Evolutionary conservation across 78 protist genomes (phyloP), one percentile per base, ranked within the genome.

Genomic region (Cavenderia fasciculata): DNA sequence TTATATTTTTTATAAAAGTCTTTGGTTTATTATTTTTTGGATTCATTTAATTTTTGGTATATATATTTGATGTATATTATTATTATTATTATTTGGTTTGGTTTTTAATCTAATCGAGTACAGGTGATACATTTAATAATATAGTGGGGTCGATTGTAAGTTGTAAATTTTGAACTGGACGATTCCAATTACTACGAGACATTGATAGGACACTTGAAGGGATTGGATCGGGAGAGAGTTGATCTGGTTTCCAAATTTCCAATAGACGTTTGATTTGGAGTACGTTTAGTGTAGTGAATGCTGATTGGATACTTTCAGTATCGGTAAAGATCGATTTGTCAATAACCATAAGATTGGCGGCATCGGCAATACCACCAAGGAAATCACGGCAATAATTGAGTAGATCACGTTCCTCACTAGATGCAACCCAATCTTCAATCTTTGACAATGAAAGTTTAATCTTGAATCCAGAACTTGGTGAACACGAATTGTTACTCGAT

Each of bases 161-260:
- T 23, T 18, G 29, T 43, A 59, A 25, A 49, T 52, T 49, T 19
- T 12, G 12, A 21, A 23, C 44, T 44, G 85, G 85, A 52, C 51
- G 69, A 65, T 79, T 68, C 62, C 73, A 66, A 19, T 65, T 49
- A 23, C 41, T 38, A 14, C 36, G 16, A 21, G 74, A 23, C 74
- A 63, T 68, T 46, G 59, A 54, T 1, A 63, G 25, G n/a, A 77
- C 72, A 61, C 43, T 63, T 27, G 71, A 63, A 51, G 88, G 88
- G 12, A 79, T 79, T 36, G 88, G 88, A 66, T 79, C 88, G 12
- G 88, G 88, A 0, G 88, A 79, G 3, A 79, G 68, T n/a, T 66
- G 73, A 66, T 79, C 88, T 25, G 88, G 88, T 79, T 66, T 63
- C 88, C 88, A 79, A 43, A 79, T 66, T 44, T 79, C 88, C 27